These are phyloP conservation scores for Citrullus amarus DNA, from an alignment of 306 rosid species.

Conservation along the genomic window DNA sequence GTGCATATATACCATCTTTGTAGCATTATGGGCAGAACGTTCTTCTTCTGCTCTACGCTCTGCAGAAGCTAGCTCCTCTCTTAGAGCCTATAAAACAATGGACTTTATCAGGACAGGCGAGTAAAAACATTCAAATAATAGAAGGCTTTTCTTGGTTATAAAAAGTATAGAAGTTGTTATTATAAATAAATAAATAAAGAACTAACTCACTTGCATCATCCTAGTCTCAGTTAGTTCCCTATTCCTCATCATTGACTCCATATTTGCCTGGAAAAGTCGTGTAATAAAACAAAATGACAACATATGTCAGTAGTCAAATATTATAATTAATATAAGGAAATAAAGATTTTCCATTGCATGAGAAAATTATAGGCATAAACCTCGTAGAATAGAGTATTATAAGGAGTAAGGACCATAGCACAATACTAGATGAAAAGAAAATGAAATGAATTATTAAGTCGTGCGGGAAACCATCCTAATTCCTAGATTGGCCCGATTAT, in stretches of 20 bases:
- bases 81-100: constrained; percentile 48
- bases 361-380: neutral
- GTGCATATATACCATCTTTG: constrained; percentile 60
- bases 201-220: constrained; percentile 85
- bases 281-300: constrained; percentile 1
- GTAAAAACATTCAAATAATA: neutral
- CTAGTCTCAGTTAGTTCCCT: constrained; percentile 89
- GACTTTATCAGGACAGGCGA: neutral
- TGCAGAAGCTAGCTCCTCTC: constrained; percentile 86
- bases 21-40: constrained; percentile 80
- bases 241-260: constrained; percentile 91
- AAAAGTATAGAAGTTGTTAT: neutral
- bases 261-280: constrained; percentile 49
- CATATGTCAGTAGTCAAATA: neutral
- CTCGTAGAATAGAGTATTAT: neutral
- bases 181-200: constrained; percentile 11
- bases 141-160: neutral
- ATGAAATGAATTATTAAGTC: neutral
- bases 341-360: neutral
- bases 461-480: too few species aligned
- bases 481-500: too few species aligned
- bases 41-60: constrained; percentile 98
- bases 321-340: neutral
- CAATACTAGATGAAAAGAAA: neutral
- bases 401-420: neutral